Evolutionary conservation across 2,329 filamentous ascomycete species (phyloP).

Genomic region (Fusarium duplospermum): DNA sequence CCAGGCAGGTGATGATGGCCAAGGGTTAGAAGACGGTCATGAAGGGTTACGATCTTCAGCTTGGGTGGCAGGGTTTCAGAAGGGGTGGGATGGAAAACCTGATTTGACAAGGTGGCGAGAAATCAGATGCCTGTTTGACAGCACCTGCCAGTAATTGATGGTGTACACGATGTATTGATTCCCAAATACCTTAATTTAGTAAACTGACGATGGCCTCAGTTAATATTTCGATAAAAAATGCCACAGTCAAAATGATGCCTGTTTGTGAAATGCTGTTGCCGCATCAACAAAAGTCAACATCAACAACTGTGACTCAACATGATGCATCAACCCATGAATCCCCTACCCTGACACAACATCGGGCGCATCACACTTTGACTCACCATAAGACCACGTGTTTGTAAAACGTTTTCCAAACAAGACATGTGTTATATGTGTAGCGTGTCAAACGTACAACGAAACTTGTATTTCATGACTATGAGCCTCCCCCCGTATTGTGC

Average conservation of each 20-base stretch:
- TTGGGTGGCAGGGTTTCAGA: conserved; percentile 29
- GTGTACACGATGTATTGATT: not conserved
- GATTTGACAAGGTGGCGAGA: not conserved
- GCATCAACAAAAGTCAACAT: not conserved
- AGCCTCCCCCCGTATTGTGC: conserved; percentile 14
- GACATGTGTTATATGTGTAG: not conserved
- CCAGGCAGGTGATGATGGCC: conserved; percentile 30
- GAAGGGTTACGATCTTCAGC: conserved; percentile 28
- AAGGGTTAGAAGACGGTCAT: conserved; percentile 21
- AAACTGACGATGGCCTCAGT: not conserved
- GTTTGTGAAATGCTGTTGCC: not conserved
- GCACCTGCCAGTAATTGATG: not conserved
- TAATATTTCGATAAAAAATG: not conserved
- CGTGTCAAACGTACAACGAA: conserved; percentile 28
- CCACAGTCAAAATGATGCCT: not conserved
- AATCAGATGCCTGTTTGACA: not conserved
- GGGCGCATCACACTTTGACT: conserved; percentile 3
- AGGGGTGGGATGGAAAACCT: not conserved
- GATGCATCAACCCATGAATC: not conserved
- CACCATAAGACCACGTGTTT: conserved; percentile 20
- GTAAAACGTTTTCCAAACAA: conserved; percentile 16
- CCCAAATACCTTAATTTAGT: not conserved
- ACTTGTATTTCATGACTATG: conserved; percentile 20
- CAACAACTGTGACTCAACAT: not conserved
- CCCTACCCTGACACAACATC: not conserved